These are phyloP conservation scores for Nectriaceae sp. DNA, from an alignment of 2,329 filamentous ascomycete genomes.

Conservation along the genomic window DNA sequence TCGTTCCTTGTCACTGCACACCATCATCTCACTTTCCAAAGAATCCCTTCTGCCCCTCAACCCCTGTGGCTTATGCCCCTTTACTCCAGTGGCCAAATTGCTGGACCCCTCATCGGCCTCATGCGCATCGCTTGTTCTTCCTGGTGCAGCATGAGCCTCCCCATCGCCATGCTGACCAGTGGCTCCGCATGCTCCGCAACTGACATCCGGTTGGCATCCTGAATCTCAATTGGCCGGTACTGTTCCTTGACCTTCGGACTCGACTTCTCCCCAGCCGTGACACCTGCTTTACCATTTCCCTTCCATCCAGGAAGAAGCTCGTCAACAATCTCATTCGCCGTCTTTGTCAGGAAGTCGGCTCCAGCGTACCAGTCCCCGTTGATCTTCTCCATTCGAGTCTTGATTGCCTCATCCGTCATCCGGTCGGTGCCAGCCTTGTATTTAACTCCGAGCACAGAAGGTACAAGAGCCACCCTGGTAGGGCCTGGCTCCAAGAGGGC, in stretches of 20 bases:
- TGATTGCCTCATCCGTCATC: slow-evolving; percentile 24
- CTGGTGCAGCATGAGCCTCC: slow-evolving; percentile 28
- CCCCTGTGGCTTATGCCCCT: background rate
- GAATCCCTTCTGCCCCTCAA: background rate
- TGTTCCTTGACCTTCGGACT: slow-evolving; percentile 18
- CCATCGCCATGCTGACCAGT: slow-evolving; percentile 45
- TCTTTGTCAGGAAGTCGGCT: slow-evolving; percentile 35
- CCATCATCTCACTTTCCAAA: slow-evolving; percentile 19
- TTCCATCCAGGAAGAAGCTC: background rate
- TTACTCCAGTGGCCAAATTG: background rate
- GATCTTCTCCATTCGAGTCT: slow-evolving; percentile 30
- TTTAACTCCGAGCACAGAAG: background rate
- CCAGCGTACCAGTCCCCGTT: slow-evolving; percentile 43
- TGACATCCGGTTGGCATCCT: slow-evolving; percentile 40
- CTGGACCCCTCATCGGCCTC: slow-evolving; percentile 2
- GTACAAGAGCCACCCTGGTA: background rate
- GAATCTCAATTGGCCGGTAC: slow-evolving; percentile 34
- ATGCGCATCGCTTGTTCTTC: slow-evolving; percentile 16
- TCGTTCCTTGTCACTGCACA: background rate
- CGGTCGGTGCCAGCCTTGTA: slow-evolving; percentile 20
- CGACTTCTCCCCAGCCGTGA: too few relatives aligned
- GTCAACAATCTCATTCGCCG: background rate
- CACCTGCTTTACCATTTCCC: too few relatives aligned
- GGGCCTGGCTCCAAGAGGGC: slow-evolving; percentile 1
- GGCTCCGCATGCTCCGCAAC: slow-evolving; percentile 42